These are phyloP conservation scores for Diaporthe helianthi DNA, from an alignment of 2,329 filamentous ascomycete species.

Conservation along the genomic window DNA sequence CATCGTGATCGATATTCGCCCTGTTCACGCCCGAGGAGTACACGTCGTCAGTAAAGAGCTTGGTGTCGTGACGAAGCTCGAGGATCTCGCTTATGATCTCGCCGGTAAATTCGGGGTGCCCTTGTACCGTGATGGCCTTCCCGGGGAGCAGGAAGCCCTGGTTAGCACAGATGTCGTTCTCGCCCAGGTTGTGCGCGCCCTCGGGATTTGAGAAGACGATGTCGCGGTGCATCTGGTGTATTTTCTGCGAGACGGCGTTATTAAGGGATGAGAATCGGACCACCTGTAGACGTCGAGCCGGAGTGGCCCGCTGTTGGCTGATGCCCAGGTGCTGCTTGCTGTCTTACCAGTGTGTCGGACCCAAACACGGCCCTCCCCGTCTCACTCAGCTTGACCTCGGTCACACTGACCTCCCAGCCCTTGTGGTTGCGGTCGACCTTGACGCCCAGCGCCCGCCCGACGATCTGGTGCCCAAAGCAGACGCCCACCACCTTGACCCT, in stretches of 20 bases:
- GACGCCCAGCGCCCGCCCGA: constrained; percentile 74
- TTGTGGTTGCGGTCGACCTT: constrained; percentile 70
- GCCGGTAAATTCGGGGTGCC: constrained; percentile 82
- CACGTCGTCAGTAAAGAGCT: constrained; percentile 73
- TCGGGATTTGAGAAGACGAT: constrained; percentile 70
- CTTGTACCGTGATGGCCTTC: constrained; percentile 78
- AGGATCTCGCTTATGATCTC: constrained; percentile 76
- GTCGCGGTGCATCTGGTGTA: constrained; percentile 90
- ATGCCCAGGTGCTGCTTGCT: too few relatives aligned
- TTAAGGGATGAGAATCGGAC: neutral
- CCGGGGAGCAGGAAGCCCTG: constrained; percentile 79
- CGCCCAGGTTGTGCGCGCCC: constrained; percentile 68
- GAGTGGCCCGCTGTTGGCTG: neutral
- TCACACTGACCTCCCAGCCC: constrained; percentile 86
- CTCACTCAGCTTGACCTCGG: constrained; percentile 69
- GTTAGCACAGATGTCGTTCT: constrained; percentile 71
- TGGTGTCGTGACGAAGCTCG: constrained; percentile 66
- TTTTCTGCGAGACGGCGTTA: constrained; percentile 37
- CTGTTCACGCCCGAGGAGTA: constrained; percentile 73
- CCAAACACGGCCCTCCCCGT: constrained; percentile 77
- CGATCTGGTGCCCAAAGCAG: constrained; percentile 89
- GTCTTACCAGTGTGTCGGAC: constrained; percentile 61
- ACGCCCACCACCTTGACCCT: constrained; percentile 77
- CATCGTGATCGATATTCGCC: constrained; percentile 75
- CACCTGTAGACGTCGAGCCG: neutral